A percentile compares a stretch with the other conserved stretches of the same genome.
These are phyloP conservation scores for Amanita polypyramis DNA, from an alignment of 768 basidiomycete species.

Conservation along the genomic window DNA sequence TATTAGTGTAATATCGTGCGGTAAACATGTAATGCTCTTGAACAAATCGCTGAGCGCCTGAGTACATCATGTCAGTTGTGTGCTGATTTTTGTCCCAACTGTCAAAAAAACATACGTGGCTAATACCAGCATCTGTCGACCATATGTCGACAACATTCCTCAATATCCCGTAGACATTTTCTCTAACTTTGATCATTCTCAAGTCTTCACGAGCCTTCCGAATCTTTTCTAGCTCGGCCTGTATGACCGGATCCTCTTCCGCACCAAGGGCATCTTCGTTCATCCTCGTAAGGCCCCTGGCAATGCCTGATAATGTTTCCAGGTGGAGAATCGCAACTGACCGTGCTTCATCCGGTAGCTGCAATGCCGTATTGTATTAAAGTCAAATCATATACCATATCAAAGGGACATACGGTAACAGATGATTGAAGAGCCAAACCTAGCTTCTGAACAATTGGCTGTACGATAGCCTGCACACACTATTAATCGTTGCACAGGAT, in stretches of 20 bases:
- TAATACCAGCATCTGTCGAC: conserved; percentile 69
- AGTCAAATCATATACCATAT: neutral
- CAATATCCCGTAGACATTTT: conserved; percentile 52
- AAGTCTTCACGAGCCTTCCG: conserved; percentile 53
- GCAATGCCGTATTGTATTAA: neutral
- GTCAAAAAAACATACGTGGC: conserved; percentile 56
- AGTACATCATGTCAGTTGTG: neutral
- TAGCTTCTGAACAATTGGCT: conserved; percentile 63
- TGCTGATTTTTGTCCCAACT: neutral
- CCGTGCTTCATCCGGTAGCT: conserved; percentile 72
- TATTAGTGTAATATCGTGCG: conserved; percentile 65
- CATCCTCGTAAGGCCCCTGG: conserved; percentile 75
- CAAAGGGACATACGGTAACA: conserved; percentile 29
- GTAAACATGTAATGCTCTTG: conserved; percentile 78
- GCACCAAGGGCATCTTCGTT: conserved; percentile 59
- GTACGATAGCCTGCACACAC: conserved; percentile 50
- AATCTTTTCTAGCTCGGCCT: conserved; percentile 43
- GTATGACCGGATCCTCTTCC: conserved; percentile 39
- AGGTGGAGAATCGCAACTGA: conserved; percentile 58
- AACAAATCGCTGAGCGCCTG: conserved; percentile 77
- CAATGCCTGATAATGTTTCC: conserved; percentile 74
- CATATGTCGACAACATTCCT: conserved; percentile 58
- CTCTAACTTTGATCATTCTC: conserved; percentile 51
- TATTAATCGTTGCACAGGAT: neutral
- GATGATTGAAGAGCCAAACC: conserved; percentile 49